Base-by-base conservation (phyloP, 1,284 basidiomycete species). In the Inonotus hispidus region DNA sequence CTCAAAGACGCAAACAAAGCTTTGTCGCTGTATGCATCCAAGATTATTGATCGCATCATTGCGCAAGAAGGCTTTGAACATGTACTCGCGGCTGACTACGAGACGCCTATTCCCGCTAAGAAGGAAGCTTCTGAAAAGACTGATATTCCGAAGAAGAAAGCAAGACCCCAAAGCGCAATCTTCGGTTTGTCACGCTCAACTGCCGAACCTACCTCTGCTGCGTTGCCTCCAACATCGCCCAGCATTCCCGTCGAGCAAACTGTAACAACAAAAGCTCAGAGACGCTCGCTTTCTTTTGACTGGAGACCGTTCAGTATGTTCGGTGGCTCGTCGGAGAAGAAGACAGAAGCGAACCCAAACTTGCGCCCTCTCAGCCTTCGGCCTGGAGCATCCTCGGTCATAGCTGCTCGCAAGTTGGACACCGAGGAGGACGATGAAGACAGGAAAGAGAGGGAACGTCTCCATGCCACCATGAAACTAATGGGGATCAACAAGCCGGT, bases 1-100 rank as follows among this genome's bases (percentile, higher is more conserved):
- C 83, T 97, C 71, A 92, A 90, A 71, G 95, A 98, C 71, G 92
- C 93, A 52, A 97, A 97, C 80, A 95, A 95, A 72, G 94, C 93
- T 0, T 78, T 98, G 11, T 92, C 92, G 16, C 76, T 98, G 23
- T 98, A 98, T 71, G 93, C 95, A 19, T 93, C 92, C 59, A 98
- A 97, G 79, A 97, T 98, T 68, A 89, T 98, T 68, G 93, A 98
- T 76, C 85, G 94, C 58, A 96, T 98, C 71, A 93, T 96, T 64
- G 84, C 92, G 2, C 87, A 93, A 70, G 93, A 95, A 73, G 95
- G 93, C 32, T 96, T 93, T 74, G 95, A 98, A 73, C 91, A 95
- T 68, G 88, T 98, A 58, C 83, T 97, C 29, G 90, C 94, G 23
- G 85, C 84, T 53, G 94, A 97, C 72, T 95, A 93, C 69, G 89